Conservation (phyloP, 495 filamentous ascomycete genomes). For the Collariella sp. region DNA sequence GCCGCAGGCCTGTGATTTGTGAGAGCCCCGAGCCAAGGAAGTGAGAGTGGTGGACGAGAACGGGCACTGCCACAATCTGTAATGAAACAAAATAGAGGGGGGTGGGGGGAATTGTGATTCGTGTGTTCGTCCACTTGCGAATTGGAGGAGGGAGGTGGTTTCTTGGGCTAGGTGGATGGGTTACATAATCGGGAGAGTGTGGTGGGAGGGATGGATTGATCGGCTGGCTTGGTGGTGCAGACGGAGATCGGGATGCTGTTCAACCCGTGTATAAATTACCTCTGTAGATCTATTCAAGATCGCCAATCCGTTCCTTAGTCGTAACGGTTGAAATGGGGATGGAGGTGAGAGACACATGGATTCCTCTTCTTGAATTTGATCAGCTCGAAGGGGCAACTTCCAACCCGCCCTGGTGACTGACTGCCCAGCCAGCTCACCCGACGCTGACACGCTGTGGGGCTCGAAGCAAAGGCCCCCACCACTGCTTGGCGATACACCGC, state of each 20-base stretch:
- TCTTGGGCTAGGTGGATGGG: neutral
- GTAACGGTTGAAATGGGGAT: neutral
- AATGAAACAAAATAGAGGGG: neutral
- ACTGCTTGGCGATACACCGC: neutral
- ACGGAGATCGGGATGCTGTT: neutral
- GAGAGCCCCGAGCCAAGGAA: neutral
- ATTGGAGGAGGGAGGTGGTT: neutral
- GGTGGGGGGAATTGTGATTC: neutral
- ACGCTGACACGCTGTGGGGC: neutral
- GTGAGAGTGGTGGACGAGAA: too few relatives aligned
- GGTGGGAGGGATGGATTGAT: neutral
- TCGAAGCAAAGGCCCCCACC: conserved; percentile 1
- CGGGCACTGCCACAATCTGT: conserved; percentile 7
- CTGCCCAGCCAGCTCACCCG: too few relatives aligned
- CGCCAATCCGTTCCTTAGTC: neutral
- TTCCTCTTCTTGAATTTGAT: too few relatives aligned
- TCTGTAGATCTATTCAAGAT: too few relatives aligned
- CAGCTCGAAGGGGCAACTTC: too few relatives aligned
- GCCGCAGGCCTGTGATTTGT: too few relatives aligned
- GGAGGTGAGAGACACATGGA: too few relatives aligned
- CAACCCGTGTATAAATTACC: neutral
- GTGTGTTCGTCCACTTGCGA: neutral
- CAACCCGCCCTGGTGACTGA: too few relatives aligned
- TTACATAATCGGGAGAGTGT: conserved; percentile 5
- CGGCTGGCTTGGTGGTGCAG: neutral